phyloP scores from a whole-genome alignment of 2,329 filamentous ascomycete species.

The Ascochyta pisi region DNA sequence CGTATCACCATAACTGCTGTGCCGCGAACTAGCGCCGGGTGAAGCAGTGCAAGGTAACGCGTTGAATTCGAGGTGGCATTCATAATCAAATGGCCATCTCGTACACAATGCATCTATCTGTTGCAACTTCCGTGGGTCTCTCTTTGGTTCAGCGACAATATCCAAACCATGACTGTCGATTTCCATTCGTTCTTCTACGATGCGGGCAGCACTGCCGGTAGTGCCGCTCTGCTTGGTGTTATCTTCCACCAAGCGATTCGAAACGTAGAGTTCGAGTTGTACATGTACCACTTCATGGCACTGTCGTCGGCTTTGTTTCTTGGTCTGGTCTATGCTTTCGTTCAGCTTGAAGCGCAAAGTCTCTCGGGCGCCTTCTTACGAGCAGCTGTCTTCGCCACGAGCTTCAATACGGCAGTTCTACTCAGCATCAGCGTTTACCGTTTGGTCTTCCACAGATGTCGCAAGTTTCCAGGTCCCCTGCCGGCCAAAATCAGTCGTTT shows the following conservation, averaged over 20 bases:
- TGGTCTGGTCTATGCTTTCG: slow-evolving; percentile 16
- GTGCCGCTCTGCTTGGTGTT: slow-evolving; percentile 22
- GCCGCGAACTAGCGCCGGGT: background rate
- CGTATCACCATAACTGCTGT: background rate
- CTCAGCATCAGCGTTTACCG: slow-evolving; percentile 35
- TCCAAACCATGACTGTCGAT: background rate
- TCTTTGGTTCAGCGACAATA: background rate
- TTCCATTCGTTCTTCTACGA: background rate
- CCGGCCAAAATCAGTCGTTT: slow-evolving; percentile 35
- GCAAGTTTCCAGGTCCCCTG: slow-evolving; percentile 34
- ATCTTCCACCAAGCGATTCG: slow-evolving; percentile 28
- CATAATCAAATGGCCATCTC: background rate
- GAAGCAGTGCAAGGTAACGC: background rate
- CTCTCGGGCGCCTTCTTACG: slow-evolving; percentile 11
- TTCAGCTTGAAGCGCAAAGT: background rate
- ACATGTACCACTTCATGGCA: slow-evolving; percentile 36
- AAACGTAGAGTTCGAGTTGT: slow-evolving; percentile 31
- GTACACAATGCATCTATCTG: background rate
- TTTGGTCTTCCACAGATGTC: slow-evolving; percentile 33
- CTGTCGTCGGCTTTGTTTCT: slow-evolving; percentile 18
- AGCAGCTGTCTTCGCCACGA: slow-evolving; percentile 11
- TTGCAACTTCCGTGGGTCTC: background rate
- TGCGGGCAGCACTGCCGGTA: slow-evolving; percentile 5
- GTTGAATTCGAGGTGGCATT: background rate
- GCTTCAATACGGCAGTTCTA: slow-evolving; percentile 25